phyloP scores from a whole-genome alignment of 2,329 filamentous ascomycete genomes.

The Leptographium flavum region DNA sequence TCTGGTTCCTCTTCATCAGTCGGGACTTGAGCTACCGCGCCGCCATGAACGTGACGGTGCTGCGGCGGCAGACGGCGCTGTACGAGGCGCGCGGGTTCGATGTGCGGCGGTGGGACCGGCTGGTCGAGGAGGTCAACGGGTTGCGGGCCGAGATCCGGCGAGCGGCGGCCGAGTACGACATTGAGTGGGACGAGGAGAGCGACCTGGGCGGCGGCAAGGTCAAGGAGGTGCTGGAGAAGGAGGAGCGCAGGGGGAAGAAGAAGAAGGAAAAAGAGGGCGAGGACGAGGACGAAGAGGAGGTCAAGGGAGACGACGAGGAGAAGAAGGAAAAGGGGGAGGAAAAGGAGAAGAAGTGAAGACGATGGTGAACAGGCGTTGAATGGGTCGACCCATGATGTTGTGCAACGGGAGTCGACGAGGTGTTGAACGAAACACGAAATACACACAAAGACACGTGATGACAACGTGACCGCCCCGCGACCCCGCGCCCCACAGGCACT shows the following conservation, averaged over 20 bases:
- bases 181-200: constrained; percentile 69
- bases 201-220: constrained; percentile 54
- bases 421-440: no score
- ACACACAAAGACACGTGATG: no score
- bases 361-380: no score
- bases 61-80: constrained; percentile 57
- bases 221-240: constrained; percentile 39
- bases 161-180: constrained; percentile 76
- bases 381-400: no score
- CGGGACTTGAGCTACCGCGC: constrained; percentile 76
- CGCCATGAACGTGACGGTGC: constrained; percentile 78
- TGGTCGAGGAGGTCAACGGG: constrained; percentile 68
- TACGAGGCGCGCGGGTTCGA: constrained; percentile 69
- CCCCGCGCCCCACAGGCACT: no score
- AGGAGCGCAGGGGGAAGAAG: constrained; percentile 29
- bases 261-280: constrained; percentile 20
- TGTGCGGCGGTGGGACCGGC: constrained; percentile 57
- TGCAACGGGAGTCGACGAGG: no score
- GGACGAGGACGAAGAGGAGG: constrained; percentile 8
- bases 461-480: no score
- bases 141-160: constrained; percentile 66
- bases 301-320: background rate
- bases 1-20: constrained; percentile 91
- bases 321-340: constrained; percentile 7
- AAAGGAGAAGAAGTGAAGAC: background rate